Percentiles rank a stretch among this genome's conserved stretches.
Evolutionary conservation across 129 eudicot genomes (phyloP).

Genomic region (Lonicera japonica): DNA sequence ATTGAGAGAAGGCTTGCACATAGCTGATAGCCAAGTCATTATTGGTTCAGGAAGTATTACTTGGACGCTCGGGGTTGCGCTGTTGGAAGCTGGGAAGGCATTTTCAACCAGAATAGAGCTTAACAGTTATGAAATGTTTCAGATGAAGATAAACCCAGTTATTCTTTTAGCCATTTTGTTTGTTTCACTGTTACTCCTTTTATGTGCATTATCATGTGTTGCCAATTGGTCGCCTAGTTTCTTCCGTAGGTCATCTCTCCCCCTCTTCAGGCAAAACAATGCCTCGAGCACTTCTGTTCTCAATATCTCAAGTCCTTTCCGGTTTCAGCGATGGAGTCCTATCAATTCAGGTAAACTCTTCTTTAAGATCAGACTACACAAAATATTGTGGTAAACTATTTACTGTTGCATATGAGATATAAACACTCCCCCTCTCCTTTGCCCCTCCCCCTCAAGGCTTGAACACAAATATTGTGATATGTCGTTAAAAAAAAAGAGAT

Average conservation of each 20-base stretch:
- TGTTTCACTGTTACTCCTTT: conserved; percentile 33
- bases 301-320: conserved; percentile 71
- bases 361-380: no score
- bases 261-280: conserved; percentile 62
- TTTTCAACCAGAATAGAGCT: conserved; percentile 31
- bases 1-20: conserved; percentile 87
- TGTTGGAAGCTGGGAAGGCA: conserved; percentile 82
- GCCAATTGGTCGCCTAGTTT: conserved; percentile 24
- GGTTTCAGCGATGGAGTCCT: conserved; percentile 86
- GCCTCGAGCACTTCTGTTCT: conserved; percentile 51
- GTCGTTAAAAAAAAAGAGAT: no score
- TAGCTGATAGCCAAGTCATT: conserved; percentile 55
- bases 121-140: conserved; percentile 44
- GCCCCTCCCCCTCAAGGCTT: no score
- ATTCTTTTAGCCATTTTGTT: conserved; percentile 48
- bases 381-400: no score
- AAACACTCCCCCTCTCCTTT: no score
- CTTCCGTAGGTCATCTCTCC: conserved; percentile 44
- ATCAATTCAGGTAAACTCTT: background rate
- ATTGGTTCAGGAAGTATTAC: conserved; percentile 97
- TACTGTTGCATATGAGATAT: no score
- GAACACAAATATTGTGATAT: no score
- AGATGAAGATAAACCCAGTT: conserved; percentile 53
- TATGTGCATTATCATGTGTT: conserved; percentile 23
- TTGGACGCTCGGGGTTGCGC: conserved; percentile 97